Evolutionary conservation across 805 yeast genomes (phyloP).

Genomic region (Candida maesae): DNA sequence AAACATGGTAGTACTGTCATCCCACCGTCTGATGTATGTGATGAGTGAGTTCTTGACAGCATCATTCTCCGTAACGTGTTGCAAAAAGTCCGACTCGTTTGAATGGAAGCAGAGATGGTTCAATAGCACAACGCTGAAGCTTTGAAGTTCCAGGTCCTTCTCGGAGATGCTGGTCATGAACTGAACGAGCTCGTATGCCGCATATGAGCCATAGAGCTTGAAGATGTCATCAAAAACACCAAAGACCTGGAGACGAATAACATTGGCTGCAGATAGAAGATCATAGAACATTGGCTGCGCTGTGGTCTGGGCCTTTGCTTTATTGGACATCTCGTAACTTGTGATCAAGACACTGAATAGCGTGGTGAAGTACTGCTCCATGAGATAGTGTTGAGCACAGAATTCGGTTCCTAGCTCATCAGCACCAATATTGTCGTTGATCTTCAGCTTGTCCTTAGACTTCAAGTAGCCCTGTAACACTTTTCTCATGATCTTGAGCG

Average conservation of each 20-base stretch:
- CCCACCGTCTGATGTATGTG: slow-evolving; percentile 30
- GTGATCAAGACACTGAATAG: slow-evolving; percentile 13
- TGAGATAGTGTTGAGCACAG: slow-evolving; percentile 7
- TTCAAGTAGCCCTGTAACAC: slow-evolving; percentile 6
- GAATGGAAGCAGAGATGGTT: slow-evolving; percentile 29
- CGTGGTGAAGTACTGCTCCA: slow-evolving; percentile 17
- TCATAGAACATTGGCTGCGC: slow-evolving; percentile 14
- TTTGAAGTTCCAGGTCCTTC: slow-evolving; percentile 34
- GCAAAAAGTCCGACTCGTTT: slow-evolving; percentile 6
- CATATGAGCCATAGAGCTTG: slow-evolving; percentile 33
- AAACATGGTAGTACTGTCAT: slow-evolving; percentile 31
- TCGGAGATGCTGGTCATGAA: slow-evolving; percentile 31
- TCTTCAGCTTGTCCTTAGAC: slow-evolving; percentile 3
- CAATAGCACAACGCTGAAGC: slow-evolving; percentile 27
- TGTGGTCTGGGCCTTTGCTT: slow-evolving; percentile 17
- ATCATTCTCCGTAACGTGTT: slow-evolving; percentile 21
- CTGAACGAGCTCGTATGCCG: slow-evolving; percentile 33
- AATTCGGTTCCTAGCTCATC: slow-evolving; percentile 12
- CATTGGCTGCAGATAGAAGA: slow-evolving; percentile 15
- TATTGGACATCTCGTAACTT: slow-evolving; percentile 15
- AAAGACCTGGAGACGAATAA: slow-evolving; percentile 23
- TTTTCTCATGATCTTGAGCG: slow-evolving; percentile 9
- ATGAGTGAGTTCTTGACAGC: slow-evolving; percentile 24
- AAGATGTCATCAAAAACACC: slow-evolving; percentile 33
- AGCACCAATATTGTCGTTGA: slow-evolving; percentile 6